Percentiles rank a stretch among this genome's conserved stretches.
phyloP scores from a whole-genome alignment of 805 yeast species.

The Wickerhamia fluorescens region DNA sequence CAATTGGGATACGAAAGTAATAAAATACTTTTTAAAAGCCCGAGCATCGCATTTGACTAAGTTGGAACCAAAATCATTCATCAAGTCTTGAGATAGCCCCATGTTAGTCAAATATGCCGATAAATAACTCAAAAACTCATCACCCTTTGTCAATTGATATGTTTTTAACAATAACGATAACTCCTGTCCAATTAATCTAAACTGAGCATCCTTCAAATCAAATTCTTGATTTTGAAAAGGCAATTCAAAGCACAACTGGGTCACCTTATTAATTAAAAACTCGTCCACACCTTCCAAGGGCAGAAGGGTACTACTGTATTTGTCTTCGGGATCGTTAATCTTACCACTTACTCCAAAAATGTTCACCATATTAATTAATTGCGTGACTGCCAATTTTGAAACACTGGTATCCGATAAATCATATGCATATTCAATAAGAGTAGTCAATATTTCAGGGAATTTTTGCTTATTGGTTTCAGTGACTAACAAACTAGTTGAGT shows the following conservation, averaged over 20 bases:
- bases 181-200: constrained; percentile 67
- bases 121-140: constrained; percentile 40
- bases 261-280: constrained; percentile 58
- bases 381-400: constrained; percentile 63
- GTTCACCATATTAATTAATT: constrained; percentile 55
- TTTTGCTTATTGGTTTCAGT: constrained; percentile 56
- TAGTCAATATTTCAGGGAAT: constrained; percentile 55
- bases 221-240: constrained; percentile 67
- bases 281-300: constrained; percentile 66
- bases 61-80: constrained; percentile 54
- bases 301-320: constrained; percentile 38
- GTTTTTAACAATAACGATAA: constrained; percentile 62
- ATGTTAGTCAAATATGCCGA: constrained; percentile 48
- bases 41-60: constrained; percentile 51
- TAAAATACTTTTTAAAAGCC: constrained; percentile 66
- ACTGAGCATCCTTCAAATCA: constrained; percentile 73
- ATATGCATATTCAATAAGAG: constrained; percentile 58
- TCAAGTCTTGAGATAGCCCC: constrained; percentile 52
- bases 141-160: constrained; percentile 38
- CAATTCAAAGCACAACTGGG: constrained; percentile 66
- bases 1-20: constrained; percentile 32
- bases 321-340: constrained; percentile 56
- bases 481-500: constrained; percentile 69
- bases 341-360: constrained; percentile 54
- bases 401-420: constrained; percentile 56